Evolutionary conservation across 768 basidiomycete species (phyloP).

Genomic region (Leccinellum albellum): DNA sequence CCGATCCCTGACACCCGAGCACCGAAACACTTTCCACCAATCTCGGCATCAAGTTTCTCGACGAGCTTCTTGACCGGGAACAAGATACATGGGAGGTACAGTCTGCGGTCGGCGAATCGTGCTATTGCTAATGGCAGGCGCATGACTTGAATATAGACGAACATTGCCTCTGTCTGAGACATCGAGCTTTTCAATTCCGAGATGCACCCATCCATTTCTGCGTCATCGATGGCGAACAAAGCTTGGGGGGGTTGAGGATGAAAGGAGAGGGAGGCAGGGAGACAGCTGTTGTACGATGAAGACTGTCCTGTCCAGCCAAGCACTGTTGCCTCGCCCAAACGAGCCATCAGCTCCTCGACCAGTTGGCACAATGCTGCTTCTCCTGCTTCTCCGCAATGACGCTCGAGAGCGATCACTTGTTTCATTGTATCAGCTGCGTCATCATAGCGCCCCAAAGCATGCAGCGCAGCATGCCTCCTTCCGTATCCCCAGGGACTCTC

Average conservation of each 20-base stretch:
- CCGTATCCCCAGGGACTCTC: background rate
- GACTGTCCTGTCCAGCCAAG: slow-evolving; percentile 6
- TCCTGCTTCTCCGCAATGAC: background rate
- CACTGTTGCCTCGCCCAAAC: background rate
- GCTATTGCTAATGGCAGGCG: background rate
- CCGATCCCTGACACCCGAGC: slow-evolving; percentile 3
- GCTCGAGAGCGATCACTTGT: too few species aligned
- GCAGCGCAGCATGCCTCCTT: background rate
- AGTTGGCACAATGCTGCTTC: background rate
- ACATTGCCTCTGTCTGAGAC: background rate
- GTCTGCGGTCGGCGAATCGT: background rate
- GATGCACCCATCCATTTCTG: background rate
- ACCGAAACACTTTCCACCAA: background rate
- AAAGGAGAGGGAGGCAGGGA: background rate
- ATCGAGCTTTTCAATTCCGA: background rate
- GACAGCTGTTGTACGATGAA: slow-evolving; percentile 14
- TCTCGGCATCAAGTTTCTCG: background rate
- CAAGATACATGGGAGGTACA: slow-evolving; percentile 8
- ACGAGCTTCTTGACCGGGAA: background rate
- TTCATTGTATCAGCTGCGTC: background rate
- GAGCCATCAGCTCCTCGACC: background rate
- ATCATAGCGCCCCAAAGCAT: background rate
- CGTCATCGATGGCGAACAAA: background rate
- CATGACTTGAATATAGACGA: background rate
- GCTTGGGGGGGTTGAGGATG: background rate